Evolutionary conservation across 306 rosid species (phyloP).

Genomic region (Alnus rubra): DNA sequence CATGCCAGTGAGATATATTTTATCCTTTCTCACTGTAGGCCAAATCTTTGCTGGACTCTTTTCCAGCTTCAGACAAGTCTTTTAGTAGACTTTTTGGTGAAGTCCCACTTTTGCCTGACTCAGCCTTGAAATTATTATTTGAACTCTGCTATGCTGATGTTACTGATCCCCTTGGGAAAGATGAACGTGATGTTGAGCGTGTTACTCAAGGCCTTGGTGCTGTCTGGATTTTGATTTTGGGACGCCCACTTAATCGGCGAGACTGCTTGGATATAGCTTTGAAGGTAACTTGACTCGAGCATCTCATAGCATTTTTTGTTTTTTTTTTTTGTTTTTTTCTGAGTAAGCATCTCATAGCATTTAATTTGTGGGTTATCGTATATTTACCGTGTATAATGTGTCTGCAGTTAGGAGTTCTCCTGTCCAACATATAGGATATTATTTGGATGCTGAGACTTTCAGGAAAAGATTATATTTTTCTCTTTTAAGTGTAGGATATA

Average conservation of each 20-base stretch:
- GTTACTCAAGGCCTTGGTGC: slow-evolving; percentile 99
- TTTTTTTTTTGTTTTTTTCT: too few relatives aligned
- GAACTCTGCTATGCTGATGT: slow-evolving; percentile 82
- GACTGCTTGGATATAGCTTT: slow-evolving; percentile 80
- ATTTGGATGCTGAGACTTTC: slow-evolving; percentile 17
- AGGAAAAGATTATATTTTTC: background rate
- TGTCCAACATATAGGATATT: slow-evolving; percentile 5
- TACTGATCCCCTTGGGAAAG: slow-evolving; percentile 62
- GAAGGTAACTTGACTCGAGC: slow-evolving; percentile 52
- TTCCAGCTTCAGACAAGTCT: slow-evolving; percentile 92
- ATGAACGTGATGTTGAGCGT: slow-evolving; percentile 77
- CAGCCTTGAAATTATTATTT: slow-evolving; percentile 64
- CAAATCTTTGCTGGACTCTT: slow-evolving; percentile 72
- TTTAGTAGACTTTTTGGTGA: slow-evolving; percentile 95
- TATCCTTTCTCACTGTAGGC: slow-evolving; percentile 52
- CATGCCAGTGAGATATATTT: slow-evolving; percentile 21
- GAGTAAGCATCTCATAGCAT: slow-evolving; percentile 17
- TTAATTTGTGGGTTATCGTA: background rate
- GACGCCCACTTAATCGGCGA: slow-evolving; percentile 84
- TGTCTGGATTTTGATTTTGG: slow-evolving; percentile 90
- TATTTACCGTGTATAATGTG: background rate
- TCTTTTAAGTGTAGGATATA: background rate
- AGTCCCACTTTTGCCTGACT: slow-evolving; percentile 83
- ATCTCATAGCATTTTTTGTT: slow-evolving; percentile 8
- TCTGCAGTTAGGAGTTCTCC: slow-evolving; percentile 16